Evolutionary conservation across 2,329 filamentous ascomycete genomes (phyloP), one percentile per base, ranked within the genome.

Genomic region (Plectosphaerella plurivora): DNA sequence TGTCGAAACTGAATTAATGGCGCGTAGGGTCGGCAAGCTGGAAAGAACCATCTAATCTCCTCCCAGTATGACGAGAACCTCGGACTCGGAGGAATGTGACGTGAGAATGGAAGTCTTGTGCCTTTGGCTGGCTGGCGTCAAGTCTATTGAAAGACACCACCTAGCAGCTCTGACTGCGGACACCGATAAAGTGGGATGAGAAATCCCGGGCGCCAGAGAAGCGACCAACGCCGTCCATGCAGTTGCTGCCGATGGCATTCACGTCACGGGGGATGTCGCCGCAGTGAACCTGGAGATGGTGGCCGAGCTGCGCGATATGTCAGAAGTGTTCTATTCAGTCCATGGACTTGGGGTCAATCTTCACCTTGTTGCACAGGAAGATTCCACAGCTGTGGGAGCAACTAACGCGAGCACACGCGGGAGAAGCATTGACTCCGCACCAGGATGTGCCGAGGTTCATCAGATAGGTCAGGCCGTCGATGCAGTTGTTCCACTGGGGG

Each of bases 351-450:
- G 7, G 15, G 5, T 15, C 25, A 7, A 22, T 12, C 3, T 22
- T 47, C 15, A 47, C 45, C 45, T 47, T 47, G 45, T 47, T 47
- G 33, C 45, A 47, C 45, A 47, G 45, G 33, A 33, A 47, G n/a
- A 47, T 47, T 4, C 45, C 45, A 22, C 45, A 47, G 24, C 33
- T 9, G 5, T n/a, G 16, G 45, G 45, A 47, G 22, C 45, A 47
- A n/a, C 45, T 47, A 16, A 47, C 22, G 45, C 45, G 45, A 15
- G 45, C 45, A 28, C 20, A 47, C 20, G 45, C 22, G 5, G 45
- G 22, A 14, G 45, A 8, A 7, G 20, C 14, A 22, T 20, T 22
- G 33, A 47, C 45, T 3, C 24, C 22, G 22, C 45, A 47, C 20
- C 45, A 15, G 5, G 45, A 15, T 8, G 10, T 15, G 12, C 22